Evolutionary conservation across 108 stramenopile species (phyloP).

Genomic region (Cylindrotheca closterium): DNA sequence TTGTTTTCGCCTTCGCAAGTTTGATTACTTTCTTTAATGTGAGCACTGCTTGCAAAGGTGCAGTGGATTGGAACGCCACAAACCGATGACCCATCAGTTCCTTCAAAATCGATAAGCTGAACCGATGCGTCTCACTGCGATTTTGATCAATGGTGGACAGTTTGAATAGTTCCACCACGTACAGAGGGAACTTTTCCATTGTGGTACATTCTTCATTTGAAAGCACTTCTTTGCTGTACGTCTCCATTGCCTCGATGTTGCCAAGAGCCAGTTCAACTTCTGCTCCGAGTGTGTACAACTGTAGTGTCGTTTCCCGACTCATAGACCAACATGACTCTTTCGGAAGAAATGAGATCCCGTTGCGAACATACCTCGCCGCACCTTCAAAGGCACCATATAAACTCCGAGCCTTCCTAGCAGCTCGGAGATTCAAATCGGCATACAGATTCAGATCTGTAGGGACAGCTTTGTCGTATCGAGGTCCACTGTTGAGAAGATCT

Average conservation of each 20-base stretch:
- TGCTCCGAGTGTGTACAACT: constrained; percentile 16
- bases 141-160: too few relatives aligned
- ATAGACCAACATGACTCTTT: neutral
- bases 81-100: too few relatives aligned
- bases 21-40: too few relatives aligned
- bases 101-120: too few relatives aligned
- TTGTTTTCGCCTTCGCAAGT: too few relatives aligned
- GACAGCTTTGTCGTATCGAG: too few relatives aligned
- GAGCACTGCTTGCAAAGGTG: too few relatives aligned
- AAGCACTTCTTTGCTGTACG: constrained; percentile 6
- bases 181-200: constrained; percentile 23
- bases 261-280: constrained; percentile 22
- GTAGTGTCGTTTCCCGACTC: constrained; percentile 8
- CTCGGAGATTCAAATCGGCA: constrained; percentile 21
- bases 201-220: neutral
- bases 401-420: constrained; percentile 8
- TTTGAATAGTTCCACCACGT: too few relatives aligned
- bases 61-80: too few relatives aligned
- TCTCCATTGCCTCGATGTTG: constrained; percentile 15
- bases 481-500: neutral
- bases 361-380: constrained; percentile 20
- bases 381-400: constrained; percentile 22
- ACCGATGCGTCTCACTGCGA: too few relatives aligned
- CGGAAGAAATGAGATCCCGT: constrained; percentile 16
- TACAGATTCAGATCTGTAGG: too few relatives aligned